These are phyloP conservation scores for Leucaena leucocephala DNA, from an alignment of 306 rosid genomes.

Conservation along the genomic window DNA sequence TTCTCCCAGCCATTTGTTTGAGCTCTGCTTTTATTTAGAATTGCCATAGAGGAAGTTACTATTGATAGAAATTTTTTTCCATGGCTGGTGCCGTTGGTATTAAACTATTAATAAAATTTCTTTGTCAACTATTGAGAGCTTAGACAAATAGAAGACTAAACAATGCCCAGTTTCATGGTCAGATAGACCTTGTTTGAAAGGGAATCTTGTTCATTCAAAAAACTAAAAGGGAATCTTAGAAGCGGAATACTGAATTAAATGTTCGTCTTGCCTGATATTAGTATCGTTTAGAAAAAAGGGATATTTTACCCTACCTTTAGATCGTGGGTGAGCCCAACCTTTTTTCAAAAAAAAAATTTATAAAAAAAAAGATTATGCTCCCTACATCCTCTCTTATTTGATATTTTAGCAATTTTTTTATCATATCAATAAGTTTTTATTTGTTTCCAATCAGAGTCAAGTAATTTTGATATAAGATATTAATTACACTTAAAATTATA, in stretches of 20 bases:
- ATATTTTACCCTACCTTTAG: too few species aligned
- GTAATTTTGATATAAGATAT: background rate
- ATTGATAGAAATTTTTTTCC: background rate
- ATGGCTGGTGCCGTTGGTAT: background rate
- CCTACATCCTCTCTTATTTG: background rate
- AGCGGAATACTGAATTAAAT: background rate
- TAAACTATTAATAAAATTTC: background rate
- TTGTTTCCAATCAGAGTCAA: background rate
- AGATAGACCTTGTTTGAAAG: background rate
- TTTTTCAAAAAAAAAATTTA: too few species aligned
- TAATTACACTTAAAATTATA: too few species aligned
- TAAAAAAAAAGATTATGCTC: background rate
- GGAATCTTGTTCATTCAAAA: too few species aligned
- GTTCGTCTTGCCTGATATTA: too few species aligned
- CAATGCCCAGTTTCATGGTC: background rate
- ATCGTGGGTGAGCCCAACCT: too few species aligned
- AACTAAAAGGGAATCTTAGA: background rate
- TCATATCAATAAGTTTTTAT: background rate
- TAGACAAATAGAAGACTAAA: background rate
- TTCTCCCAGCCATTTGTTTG: background rate
- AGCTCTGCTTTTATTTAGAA: background rate
- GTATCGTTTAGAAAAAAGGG: too few species aligned
- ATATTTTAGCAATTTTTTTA: background rate
- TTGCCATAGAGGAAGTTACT: background rate
- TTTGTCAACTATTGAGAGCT: background rate